Percentiles rank a stretch among this genome's conserved stretches.
These are phyloP conservation scores for Cryptococcus sp. DNA, from an alignment of 1,284 basidiomycete genomes.

Conservation along the genomic window DNA sequence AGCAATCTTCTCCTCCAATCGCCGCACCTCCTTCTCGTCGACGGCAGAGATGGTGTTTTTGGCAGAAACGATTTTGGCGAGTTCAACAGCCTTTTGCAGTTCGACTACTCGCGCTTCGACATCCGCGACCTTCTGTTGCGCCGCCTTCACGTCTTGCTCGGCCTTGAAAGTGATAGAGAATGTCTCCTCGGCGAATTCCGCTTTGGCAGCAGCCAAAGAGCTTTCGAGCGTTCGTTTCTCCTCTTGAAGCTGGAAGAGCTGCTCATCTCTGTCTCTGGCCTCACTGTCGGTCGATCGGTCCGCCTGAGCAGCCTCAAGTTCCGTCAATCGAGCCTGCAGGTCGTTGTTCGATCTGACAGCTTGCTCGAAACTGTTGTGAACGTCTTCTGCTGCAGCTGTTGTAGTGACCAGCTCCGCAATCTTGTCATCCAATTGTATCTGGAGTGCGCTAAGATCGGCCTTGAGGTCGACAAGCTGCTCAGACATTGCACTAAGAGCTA, in stretches of 20 bases:
- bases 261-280: constrained; percentile 23
- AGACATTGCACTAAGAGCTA: constrained; percentile 7
- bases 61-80: background rate
- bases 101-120: constrained; percentile 15
- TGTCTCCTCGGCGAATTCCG: constrained; percentile 16
- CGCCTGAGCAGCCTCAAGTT: constrained; percentile 22
- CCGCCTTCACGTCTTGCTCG: constrained; percentile 18
- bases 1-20: constrained; percentile 63
- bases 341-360: constrained; percentile 16
- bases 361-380: constrained; percentile 22
- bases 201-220: constrained; percentile 7
- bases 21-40: constrained; percentile 29
- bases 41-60: background rate
- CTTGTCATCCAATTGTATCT: constrained; percentile 24
- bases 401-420: constrained; percentile 14
- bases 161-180: constrained; percentile 13
- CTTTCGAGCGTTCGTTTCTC: constrained; percentile 14
- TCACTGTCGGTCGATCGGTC: constrained; percentile 35
- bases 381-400: constrained; percentile 16
- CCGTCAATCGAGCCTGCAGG: constrained; percentile 22
- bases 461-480: constrained; percentile 17
- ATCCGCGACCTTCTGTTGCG: constrained; percentile 12
- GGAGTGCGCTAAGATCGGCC: constrained; percentile 14
- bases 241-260: constrained; percentile 26
- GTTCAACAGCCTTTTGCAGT: constrained; percentile 9